phyloP scores from a whole-genome alignment of 345 rosid genomes.

The Eucalyptus tenuipes region DNA sequence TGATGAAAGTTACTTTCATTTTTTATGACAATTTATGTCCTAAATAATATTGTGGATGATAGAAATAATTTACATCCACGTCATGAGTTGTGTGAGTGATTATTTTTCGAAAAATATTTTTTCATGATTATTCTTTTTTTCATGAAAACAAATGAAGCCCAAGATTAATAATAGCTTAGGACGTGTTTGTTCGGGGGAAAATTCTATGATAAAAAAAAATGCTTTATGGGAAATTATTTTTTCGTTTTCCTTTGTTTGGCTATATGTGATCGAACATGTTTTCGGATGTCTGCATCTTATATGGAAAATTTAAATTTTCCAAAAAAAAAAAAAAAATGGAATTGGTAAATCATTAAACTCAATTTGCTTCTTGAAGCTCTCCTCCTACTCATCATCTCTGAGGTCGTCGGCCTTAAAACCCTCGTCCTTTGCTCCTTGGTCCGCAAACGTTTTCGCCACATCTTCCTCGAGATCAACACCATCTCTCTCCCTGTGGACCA shows the following conservation, averaged over 20 bases:
- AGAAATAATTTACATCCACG: neutral
- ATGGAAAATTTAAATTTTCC: no score
- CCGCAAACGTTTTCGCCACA: neutral
- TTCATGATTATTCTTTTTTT: no score
- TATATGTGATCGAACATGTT: accelerated
- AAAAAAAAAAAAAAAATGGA: accelerated
- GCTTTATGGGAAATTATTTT: no score
- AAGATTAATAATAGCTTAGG: no score
- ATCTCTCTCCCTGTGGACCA: neutral
- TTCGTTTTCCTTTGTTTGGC: accelerated
- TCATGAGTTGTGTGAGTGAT: no score
- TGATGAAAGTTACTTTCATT: no score
- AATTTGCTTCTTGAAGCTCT: no score
- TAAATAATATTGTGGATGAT: accelerated
- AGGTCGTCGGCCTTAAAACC: neutral
- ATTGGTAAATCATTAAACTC: no score
- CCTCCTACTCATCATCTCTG: neutral
- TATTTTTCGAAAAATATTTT: no score
- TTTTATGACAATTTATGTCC: accelerated
- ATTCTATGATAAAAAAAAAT: no score
- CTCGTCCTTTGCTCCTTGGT: neutral
- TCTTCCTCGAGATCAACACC: neutral
- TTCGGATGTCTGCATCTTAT: no score
- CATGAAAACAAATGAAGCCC: no score
- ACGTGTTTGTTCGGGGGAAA: accelerated